These are phyloP conservation scores for Phytopythium kandeliae DNA, from an alignment of 352 stramenopile species.

Conservation along the genomic window DNA sequence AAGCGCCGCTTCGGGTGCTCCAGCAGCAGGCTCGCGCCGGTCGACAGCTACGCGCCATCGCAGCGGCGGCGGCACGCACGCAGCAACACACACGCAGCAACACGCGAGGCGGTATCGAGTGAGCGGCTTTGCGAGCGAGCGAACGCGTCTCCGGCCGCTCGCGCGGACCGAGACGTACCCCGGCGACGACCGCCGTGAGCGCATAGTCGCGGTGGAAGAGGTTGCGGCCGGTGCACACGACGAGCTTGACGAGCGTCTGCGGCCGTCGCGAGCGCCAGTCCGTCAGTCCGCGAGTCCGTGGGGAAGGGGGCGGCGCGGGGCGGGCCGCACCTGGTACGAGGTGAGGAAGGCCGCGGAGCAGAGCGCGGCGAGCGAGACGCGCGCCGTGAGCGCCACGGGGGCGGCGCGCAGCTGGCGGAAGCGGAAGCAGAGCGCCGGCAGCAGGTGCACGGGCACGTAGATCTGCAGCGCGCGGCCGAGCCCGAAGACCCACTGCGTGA, in stretches of 20 bases:
- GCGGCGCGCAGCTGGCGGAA: constrained; percentile 47
- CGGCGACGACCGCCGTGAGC: constrained; percentile 34
- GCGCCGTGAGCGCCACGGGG: constrained; percentile 36
- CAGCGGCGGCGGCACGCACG: no score
- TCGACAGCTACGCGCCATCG: constrained; percentile 49
- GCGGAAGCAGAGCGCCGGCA: constrained; percentile 72
- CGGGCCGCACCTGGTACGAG: constrained; percentile 56
- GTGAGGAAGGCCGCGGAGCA: constrained; percentile 81
- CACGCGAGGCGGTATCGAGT: no score
- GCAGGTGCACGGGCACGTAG: constrained; percentile 77
- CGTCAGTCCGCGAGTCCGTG: no score
- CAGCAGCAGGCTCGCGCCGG: constrained; percentile 60
- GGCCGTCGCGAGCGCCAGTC: constrained; percentile 3
- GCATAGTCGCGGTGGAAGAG: constrained; percentile 59
- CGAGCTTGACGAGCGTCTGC: constrained; percentile 66
- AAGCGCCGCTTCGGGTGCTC: constrained; percentile 79
- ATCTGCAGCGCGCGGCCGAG: constrained; percentile 70
- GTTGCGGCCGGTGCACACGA: constrained; percentile 71
- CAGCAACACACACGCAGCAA: no score
- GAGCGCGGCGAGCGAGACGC: constrained; percentile 60
- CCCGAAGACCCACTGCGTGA: constrained; percentile 70
- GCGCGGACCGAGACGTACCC: no score
- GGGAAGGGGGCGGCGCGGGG: background rate
- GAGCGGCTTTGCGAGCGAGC: no score
- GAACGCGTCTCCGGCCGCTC: no score